Evolutionary conservation across 169 alveolate species (phyloP), one percentile per base, ranked within the genome.

Genomic region (Cryptosporidium xiaoi): DNA sequence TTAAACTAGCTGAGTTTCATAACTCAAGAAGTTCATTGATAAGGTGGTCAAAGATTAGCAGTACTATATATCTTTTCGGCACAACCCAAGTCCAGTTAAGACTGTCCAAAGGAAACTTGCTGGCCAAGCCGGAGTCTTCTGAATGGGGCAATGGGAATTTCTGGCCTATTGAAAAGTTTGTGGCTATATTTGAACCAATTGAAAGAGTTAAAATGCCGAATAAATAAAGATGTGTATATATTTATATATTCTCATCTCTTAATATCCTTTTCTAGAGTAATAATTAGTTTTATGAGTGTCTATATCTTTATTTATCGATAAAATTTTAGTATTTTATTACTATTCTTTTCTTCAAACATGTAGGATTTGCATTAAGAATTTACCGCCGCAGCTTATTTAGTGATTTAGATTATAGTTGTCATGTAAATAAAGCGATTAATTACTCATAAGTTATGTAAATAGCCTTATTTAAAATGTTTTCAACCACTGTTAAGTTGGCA

Each of bases 401-500:
- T 8, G 48, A 40, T 40, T 40, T 40, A 8, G 48, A 8, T 8
- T 40, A 6, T 3, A 8, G 10, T 3, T 40, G 10, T 40, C 4
- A 40, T 40, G 48, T 40, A 8, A 40, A 40, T 8, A 40, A 40
- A 40, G 10, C 1, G 48, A 40, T 40, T 40, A 40, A 8, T 6
- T 40, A 24, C 48, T 8, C 10, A 1, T 6, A 40, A 40, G 1
- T 40, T 40, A 40, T 40, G 48, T 40, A 40, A 40, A 8, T 3
- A 40, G 10, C 10, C 10, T 6, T 40, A 40, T 6, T 18, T 46
- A 46, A 10, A 2, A 77, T 77, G 95, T 92, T 94, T 82, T 91
- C 95, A 10, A 91, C 93, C 51, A 92, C 95, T 15, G 93, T 94
- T 31, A 95, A 93, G 82, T 82, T 95, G 10, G 93, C 95, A 29